These are phyloP conservation scores for Cinnamomum chago DNA, from an alignment of 164 flowering plant species.

Conservation along the genomic window DNA sequence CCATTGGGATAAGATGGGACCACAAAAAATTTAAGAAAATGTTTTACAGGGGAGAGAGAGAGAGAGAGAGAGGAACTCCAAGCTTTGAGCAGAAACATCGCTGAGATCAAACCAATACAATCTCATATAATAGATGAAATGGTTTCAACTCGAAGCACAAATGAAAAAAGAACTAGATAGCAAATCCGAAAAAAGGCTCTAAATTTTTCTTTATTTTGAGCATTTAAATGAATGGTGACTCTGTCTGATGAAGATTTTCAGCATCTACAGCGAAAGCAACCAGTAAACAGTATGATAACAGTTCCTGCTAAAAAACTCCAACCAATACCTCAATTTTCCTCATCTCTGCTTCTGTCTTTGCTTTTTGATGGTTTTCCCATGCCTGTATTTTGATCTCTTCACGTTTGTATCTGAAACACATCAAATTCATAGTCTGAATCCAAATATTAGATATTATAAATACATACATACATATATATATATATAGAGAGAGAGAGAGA, in stretches of 20 bases:
- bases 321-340: slow-evolving; percentile 67
- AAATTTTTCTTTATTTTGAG: no score
- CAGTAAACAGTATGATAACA: background rate
- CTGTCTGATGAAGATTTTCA: background rate
- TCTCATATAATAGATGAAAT: no score
- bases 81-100: no score
- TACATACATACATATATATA: no score
- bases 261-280: background rate
- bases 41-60: background rate
- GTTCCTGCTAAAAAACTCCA: background rate
- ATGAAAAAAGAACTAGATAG: no score
- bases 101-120: no score
- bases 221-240: background rate
- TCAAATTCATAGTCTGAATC: slow-evolving; percentile 7
- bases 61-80: background rate
- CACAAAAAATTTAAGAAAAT: no score
- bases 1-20: no score
- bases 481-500: no score
- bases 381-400: slow-evolving; percentile 83
- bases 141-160: no score
- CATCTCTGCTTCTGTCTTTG: slow-evolving; percentile 83
- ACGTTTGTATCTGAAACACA: slow-evolving; percentile 58
- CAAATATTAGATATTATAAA: no score
- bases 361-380: slow-evolving; percentile 90
- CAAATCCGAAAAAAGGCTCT: no score